Evolutionary conservation across 805 yeast species (phyloP), one percentile per base, ranked within the genome.

Genomic region (Myxozyma monticola): DNA sequence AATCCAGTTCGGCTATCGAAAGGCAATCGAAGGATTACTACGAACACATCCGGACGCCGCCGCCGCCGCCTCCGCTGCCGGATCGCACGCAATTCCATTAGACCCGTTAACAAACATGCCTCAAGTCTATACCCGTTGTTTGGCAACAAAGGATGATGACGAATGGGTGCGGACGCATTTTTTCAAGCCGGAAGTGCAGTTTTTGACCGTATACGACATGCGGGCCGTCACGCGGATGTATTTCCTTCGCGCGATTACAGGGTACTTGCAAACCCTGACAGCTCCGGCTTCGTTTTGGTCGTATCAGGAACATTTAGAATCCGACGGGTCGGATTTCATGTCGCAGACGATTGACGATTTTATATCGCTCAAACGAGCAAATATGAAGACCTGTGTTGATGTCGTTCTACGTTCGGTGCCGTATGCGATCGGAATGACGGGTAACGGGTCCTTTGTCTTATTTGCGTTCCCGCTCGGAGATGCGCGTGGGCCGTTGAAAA

Each of bases 111-210:
- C 31, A 9, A 9, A 28, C 14, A 28, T 28, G 31, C 31, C 31
- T 10, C 9, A 10, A 14, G 31, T 28, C 12, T 9, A 28, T 9
- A 28, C 31, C 12, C 31, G 12, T 28, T 28, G 31, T 28, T 28
- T 14, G 12, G 14, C 12, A 9, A 10, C 12, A 10, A 28, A 9
- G 9, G 31, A 18, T 17, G 42, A 42, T 15, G 37, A 25, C 14
- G 46, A 41, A 18, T 46, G 42, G 47, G 2, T 12, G 12, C 15
- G 15, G 15, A 31, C 42, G n/a, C 55, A 50, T 30, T 50, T 46
- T 30, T 50, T 50, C 17, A 42, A 42, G 22, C 53, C 53, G 9
- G 9, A 10, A 6, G 15, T 52, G 17, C n/a, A 34, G 15, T 48
- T 29, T 35, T 34, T 33, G 8, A 42, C 45, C 7, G 14, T 43